Conservation (phyloP, 495 filamentous ascomycete species). For the Aspergillus ellipticus region DNA sequence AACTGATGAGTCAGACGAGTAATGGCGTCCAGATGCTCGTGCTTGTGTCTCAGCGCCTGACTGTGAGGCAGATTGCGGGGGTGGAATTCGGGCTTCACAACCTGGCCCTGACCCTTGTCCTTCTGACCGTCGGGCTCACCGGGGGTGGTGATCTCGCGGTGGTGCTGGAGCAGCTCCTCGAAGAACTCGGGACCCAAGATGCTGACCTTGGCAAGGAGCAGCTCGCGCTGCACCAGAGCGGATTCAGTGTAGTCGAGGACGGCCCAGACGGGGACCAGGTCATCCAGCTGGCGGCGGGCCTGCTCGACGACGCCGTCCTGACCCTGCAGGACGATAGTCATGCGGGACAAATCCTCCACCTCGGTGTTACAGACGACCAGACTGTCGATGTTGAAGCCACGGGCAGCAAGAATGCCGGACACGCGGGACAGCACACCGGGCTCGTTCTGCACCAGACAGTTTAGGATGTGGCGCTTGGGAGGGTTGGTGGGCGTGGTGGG, state of each 20-base stretch:
- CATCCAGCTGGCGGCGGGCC: conserved; percentile 90
- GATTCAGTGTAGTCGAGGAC: conserved; percentile 92
- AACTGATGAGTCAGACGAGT: conserved; percentile 97
- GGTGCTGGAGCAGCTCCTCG: conserved; percentile 91
- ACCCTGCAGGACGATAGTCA: conserved; percentile 96
- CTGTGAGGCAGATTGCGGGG: conserved; percentile 77
- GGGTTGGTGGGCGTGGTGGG: conserved; percentile 77
- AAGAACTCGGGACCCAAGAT: conserved; percentile 97
- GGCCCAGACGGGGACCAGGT: conserved; percentile 96
- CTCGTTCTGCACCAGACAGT: conserved; percentile 98
- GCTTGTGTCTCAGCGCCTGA: conserved; percentile 90
- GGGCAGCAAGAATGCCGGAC: conserved; percentile 90
- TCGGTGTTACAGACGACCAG: conserved; percentile 97
- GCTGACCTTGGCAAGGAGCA: conserved; percentile 94
- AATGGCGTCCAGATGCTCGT: conserved; percentile 92
- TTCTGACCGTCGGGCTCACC: conserved; percentile 35
- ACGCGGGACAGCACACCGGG: conserved; percentile 94
- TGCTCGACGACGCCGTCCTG: conserved; percentile 98
- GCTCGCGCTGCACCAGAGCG: conserved; percentile 91
- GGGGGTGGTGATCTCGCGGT: conserved; percentile 65
- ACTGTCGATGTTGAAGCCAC: conserved; percentile 99
- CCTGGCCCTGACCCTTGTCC: conserved; percentile 22
- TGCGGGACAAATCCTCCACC: conserved; percentile 93
- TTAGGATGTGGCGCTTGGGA: conserved; percentile 90
- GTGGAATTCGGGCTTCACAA: conserved; percentile 59